These are phyloP conservation scores for Kwoniella sp. DNA, from an alignment of 768 basidiomycete genomes.

Conservation along the genomic window DNA sequence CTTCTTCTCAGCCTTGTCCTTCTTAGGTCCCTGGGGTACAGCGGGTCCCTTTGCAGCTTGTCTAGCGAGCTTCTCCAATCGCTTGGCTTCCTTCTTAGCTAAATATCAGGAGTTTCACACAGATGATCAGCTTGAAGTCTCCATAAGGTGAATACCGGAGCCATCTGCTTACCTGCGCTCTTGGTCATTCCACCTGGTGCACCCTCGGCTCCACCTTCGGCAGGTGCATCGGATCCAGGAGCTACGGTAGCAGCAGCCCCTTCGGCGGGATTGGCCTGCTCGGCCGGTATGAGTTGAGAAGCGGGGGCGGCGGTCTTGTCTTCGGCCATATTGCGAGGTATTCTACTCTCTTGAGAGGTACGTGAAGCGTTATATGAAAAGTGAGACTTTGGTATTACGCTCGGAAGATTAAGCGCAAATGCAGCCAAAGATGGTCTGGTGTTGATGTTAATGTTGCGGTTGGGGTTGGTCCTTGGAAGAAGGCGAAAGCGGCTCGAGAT, in stretches of 20 bases:
- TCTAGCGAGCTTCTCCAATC: slow-evolving; percentile 60
- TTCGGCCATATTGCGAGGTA: slow-evolving; percentile 29
- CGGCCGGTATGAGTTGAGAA: slow-evolving; percentile 25
- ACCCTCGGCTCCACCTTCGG: slow-evolving; percentile 23
- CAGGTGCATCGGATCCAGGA: slow-evolving; percentile 13
- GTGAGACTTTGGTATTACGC: no score
- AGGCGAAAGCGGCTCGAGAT: slow-evolving; percentile 19
- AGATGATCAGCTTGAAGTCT: background rate
- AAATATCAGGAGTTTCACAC: background rate
- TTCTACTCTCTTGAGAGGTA: no score
- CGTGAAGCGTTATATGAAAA: no score
- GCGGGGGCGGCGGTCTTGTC: slow-evolving; percentile 19
- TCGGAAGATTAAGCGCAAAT: background rate
- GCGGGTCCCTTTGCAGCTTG: slow-evolving; percentile 56
- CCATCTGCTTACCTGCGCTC: slow-evolving; percentile 24
- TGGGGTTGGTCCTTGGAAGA: background rate
- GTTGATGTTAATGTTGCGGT: no score
- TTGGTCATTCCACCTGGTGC: slow-evolving; percentile 16
- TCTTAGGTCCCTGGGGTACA: slow-evolving; percentile 63
- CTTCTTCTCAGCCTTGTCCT: slow-evolving; percentile 70
- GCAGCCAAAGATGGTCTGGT: background rate
- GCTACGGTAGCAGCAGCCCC: slow-evolving; percentile 9
- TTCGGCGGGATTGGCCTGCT: slow-evolving; percentile 25
- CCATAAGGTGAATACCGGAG: background rate
- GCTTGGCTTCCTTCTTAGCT: slow-evolving; percentile 86